Evolutionary conservation across 768 basidiomycete genomes (phyloP), one percentile per base, ranked within the genome.

Genomic region (Leccinellum albellum): DNA sequence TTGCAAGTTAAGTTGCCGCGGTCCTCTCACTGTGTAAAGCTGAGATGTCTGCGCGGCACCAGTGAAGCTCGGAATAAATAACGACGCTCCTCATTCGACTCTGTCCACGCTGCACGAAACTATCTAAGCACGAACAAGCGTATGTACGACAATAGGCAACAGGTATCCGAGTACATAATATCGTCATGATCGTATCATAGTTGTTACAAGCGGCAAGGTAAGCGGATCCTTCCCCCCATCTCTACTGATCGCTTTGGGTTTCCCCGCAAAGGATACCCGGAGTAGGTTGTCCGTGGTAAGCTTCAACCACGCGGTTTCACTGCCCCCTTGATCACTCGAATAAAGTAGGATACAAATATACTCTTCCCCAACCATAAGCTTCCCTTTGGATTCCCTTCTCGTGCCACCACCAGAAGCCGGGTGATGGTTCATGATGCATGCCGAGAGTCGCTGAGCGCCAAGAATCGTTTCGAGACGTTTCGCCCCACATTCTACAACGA

Each of bases 331-430:
- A 14, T 24, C 21, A 12, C 29, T 26, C 5, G 32, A 28, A 26
- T 58, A 58, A n/a, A 50, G 56, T 9, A 50, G 49, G 28, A 58
- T 35, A 24, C 49, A 58, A n/a, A 58, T 58, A 24, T 58, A 50
- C 2, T 58, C 56, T 32, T 15, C 23, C 13, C 49, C 56, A 3
- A 45, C 47, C 9, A 50, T 21, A 26, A 58, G 23, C 32, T 20
- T 58, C 26, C 57, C 57, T 50, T 58, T 31, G 14, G 23, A 26
- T 9, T 26, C 45, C 24, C n/a, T 28, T 23, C 13, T 24, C 13
- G 24, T 23, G 45, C 45, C 23, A 8, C 15, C 24, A 46, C 24
- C 9, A 2, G 37, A 10, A 26, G 21, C 24, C 7, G 17, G 55
- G 20, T 57, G 42, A 21, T 58, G 48, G 40, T 58, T 58, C 40